phyloP scores from a whole-genome alignment of 2,329 filamentous ascomycete species.

The Aspergillus udagawae region DNA sequence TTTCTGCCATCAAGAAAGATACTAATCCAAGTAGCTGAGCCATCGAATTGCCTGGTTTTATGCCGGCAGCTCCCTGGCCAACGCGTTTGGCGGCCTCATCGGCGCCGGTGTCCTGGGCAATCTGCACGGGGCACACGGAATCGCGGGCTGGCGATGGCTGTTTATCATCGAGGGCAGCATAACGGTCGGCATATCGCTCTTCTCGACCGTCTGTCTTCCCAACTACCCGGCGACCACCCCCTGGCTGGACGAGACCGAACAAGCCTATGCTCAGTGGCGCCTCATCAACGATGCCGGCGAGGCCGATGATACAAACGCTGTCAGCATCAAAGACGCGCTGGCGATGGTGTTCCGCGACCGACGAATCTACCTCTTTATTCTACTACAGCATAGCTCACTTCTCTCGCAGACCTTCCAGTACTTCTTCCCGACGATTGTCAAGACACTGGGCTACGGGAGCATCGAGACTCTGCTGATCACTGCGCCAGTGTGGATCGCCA shows the following conservation, averaged over 20 bases:
- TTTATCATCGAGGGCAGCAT: conserved; percentile 39
- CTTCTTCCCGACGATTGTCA: conserved; percentile 62
- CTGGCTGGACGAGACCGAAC: conserved; percentile 52
- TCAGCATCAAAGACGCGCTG: conserved; percentile 44
- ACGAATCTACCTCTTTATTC: conserved; percentile 39
- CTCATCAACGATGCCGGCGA: conserved; percentile 49
- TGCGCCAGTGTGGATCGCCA: conserved; percentile 52
- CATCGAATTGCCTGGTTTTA: conserved; percentile 48
- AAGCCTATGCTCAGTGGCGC: conserved; percentile 51
- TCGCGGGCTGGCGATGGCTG: conserved; percentile 8
- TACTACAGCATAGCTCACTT: conserved; percentile 48
- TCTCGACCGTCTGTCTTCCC: conserved; percentile 36
- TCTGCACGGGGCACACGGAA: too few species aligned
- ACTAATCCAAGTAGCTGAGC: conserved; percentile 37
- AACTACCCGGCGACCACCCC: conserved; percentile 52
- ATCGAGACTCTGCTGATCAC: conserved; percentile 46
- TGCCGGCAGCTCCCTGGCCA: conserved; percentile 46
- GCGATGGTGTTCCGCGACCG: conserved; percentile 30
- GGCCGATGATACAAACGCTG: conserved; percentile 39
- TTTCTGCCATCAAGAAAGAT: conserved; percentile 48
- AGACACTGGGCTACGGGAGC: conserved; percentile 54
- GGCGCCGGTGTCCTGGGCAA: conserved; percentile 31
- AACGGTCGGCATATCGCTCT: conserved; percentile 36
- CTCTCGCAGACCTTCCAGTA: conserved; percentile 58
- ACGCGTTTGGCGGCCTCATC: conserved; percentile 50